Conservation (phyloP, 805 yeast genomes). For the Teunomyces kruisii region DNA sequence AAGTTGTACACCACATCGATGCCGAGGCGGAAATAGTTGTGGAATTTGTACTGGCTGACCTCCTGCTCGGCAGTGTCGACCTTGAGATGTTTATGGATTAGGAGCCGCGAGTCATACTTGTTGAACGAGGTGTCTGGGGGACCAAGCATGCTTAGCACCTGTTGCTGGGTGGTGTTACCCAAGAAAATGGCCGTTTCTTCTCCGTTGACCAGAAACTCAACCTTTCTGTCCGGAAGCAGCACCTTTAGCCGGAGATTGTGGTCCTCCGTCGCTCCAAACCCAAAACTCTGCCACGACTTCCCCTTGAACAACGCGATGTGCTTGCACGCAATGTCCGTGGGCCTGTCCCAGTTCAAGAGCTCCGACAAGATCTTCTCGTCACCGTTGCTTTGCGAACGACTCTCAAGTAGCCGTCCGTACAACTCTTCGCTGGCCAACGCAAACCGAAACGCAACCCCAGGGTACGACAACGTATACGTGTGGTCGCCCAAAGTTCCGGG, state of each 20-base stretch:
- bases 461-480: constrained; percentile 50
- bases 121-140: constrained; percentile 56
- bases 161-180: constrained; percentile 51
- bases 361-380: constrained; percentile 26
- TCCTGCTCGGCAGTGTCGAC: constrained; percentile 4
- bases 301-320: constrained; percentile 43
- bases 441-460: constrained; percentile 57
- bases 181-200: constrained; percentile 14
- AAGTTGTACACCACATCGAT: constrained; percentile 53
- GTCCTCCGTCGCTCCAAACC: constrained; percentile 9
- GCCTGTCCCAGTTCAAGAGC: constrained; percentile 31
- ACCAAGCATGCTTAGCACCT: constrained; percentile 47
- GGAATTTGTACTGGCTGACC: constrained; percentile 39
- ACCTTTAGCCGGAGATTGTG: not conserved
- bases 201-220: not conserved
- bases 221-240: not conserved
- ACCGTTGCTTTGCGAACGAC: constrained; percentile 5
- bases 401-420: not conserved
- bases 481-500: constrained; percentile 43
- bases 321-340: constrained; percentile 34
- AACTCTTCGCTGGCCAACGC: constrained; percentile 21
- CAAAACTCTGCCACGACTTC: constrained; percentile 27
- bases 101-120: constrained; percentile 44
- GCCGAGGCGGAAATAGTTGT: constrained; percentile 57
- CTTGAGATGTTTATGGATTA: constrained; percentile 37